These are phyloP conservation scores for Leccinum imitatum DNA, from an alignment of 768 basidiomycete species.

Conservation along the genomic window DNA sequence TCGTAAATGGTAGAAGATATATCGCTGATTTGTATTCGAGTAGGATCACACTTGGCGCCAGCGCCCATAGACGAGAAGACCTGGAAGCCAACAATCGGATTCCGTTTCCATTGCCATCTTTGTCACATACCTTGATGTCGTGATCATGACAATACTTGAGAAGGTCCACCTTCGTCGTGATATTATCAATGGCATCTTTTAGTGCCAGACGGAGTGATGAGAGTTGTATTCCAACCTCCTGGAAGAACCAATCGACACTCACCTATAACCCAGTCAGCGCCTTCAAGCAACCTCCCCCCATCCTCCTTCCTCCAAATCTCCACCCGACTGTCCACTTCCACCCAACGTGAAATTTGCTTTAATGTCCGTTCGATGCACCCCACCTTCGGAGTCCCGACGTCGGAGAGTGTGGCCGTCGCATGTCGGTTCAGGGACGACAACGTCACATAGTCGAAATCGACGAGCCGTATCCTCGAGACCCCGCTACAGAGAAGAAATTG, in stretches of 20 bases:
- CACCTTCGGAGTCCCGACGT: slow-evolving; percentile 95
- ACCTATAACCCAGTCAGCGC: slow-evolving; percentile 95
- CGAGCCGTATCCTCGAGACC: slow-evolving; percentile 70
- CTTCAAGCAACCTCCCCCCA: slow-evolving; percentile 70
- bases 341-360: slow-evolving; percentile 78
- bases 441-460: slow-evolving; percentile 96
- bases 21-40: slow-evolving; percentile 92
- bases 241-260: slow-evolving; percentile 18
- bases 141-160: slow-evolving; percentile 84
- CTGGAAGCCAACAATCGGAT: slow-evolving; percentile 33
- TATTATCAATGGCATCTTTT: slow-evolving; percentile 94
- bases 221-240: slow-evolving; percentile 3
- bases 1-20: slow-evolving; percentile 92
- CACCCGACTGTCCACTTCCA: slow-evolving; percentile 78
- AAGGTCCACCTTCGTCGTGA: slow-evolving; percentile 93
- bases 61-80: slow-evolving; percentile 98
- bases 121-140: slow-evolving; percentile 63
- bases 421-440: slow-evolving; percentile 94
- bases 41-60: slow-evolving; percentile 92
- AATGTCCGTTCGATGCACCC: slow-evolving; percentile 66
- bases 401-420: slow-evolving; percentile 82
- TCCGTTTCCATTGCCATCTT: not conserved
- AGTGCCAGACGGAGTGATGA: slow-evolving; percentile 2
- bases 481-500: slow-evolving; percentile 49
- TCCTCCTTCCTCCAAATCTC: slow-evolving; percentile 88